A percentile compares a stretch with the other conserved stretches of the same genome.
phyloP scores from a whole-genome alignment of 2,329 filamentous ascomycete genomes.

The Pseudogymnoascus sp. region DNA sequence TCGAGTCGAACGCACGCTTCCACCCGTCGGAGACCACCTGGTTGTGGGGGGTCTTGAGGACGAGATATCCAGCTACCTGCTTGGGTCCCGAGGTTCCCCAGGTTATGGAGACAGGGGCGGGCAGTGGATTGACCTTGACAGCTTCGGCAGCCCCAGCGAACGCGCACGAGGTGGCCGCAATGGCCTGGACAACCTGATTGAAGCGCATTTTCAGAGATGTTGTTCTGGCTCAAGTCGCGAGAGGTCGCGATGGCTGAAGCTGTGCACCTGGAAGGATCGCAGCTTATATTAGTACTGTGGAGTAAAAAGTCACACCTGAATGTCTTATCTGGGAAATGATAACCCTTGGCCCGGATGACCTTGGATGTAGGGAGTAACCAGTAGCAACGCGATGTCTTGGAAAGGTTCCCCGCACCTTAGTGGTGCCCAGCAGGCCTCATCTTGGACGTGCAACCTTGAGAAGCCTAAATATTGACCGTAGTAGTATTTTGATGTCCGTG shows the following conservation, averaged over 20 bases:
- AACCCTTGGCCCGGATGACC: not conserved
- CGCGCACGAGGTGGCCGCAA: constrained; percentile 18
- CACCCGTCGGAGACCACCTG: constrained; percentile 39
- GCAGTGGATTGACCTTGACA: constrained; percentile 46
- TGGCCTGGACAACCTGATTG: constrained; percentile 11
- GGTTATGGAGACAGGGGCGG: constrained; percentile 43
- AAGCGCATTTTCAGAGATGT: constrained; percentile 16
- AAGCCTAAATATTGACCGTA: not conserved
- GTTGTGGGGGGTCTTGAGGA: constrained; percentile 32
- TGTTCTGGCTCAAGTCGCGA: not conserved
- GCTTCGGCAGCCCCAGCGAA: constrained; percentile 34
- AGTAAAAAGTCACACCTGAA: not conserved
- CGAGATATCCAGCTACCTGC: constrained; percentile 32
- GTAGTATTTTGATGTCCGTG: not conserved
- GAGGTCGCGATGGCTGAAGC: not conserved
- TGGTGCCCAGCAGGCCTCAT: not conserved
- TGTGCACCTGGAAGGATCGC: not conserved
- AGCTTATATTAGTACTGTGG: constrained; percentile 7
- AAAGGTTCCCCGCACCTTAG: not conserved
- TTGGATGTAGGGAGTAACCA: not conserved
- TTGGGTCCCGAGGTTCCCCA: constrained; percentile 46
- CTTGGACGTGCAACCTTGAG: not conserved
- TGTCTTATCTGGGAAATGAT: constrained; percentile 8
- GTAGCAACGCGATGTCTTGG: constrained; percentile 4
- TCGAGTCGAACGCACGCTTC: constrained; percentile 41